Evolutionary conservation across 2,329 filamentous ascomycete genomes (phyloP).

Genomic region (Albophoma yamanashiensis): DNA sequence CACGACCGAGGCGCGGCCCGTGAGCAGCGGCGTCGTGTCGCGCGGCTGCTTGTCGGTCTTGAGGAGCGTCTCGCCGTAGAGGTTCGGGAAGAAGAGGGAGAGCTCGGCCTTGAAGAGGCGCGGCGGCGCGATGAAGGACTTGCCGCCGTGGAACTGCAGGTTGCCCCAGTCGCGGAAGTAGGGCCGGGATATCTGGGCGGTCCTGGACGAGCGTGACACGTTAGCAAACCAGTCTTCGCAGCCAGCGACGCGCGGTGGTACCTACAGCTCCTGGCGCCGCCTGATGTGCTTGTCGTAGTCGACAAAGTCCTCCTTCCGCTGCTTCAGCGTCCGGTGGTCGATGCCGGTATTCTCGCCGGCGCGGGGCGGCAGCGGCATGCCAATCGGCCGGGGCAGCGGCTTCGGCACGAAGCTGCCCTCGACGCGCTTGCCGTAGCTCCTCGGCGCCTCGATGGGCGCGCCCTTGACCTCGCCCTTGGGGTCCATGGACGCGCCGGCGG

Average conservation of each 20-base stretch:
- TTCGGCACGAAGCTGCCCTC: constrained; percentile 45
- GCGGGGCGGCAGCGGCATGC: constrained; percentile 61
- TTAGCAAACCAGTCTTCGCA: background rate
- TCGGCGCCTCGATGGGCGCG: constrained; percentile 45
- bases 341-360: constrained; percentile 74
- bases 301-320: constrained; percentile 71
- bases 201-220: constrained; percentile 31
- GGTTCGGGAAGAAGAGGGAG: constrained; percentile 88
- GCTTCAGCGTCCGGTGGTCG: constrained; percentile 53
- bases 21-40: constrained; percentile 68
- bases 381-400: constrained; percentile 64
- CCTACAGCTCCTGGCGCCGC: constrained; percentile 64
- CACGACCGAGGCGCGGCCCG: constrained; percentile 67
- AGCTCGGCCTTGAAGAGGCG: constrained; percentile 74
- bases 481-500: constrained; percentile 22
- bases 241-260: background rate
- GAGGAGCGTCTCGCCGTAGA: constrained; percentile 67
- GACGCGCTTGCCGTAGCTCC: constrained; percentile 45
- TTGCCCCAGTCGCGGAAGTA: constrained; percentile 97
- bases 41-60: constrained; percentile 36
- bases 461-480: constrained; percentile 28
- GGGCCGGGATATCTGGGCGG: constrained; percentile 66
- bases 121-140: constrained; percentile 79
- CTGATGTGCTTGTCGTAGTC: constrained; percentile 77
- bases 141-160: constrained; percentile 72